Conservation (phyloP, 768 basidiomycete species). For the Trametes coccinea region DNA sequence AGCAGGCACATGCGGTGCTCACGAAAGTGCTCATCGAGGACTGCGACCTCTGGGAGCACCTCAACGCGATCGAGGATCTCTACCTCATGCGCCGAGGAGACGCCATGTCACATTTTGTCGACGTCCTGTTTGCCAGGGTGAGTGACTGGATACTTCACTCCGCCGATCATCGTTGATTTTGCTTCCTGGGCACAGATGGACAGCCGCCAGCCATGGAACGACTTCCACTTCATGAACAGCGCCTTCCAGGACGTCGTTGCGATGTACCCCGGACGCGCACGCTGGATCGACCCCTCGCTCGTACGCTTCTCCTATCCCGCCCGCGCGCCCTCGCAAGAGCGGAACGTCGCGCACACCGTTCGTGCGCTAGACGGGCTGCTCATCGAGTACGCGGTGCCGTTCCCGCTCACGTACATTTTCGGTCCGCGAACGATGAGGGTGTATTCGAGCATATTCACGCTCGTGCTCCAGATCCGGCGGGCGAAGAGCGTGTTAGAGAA, state of each 20-base stretch:
- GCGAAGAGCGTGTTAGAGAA: conserved; percentile 72
- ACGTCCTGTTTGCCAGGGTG: conserved; percentile 75
- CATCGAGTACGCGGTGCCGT: conserved; percentile 81
- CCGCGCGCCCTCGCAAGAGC: conserved; percentile 47
- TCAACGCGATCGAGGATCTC: conserved; percentile 64
- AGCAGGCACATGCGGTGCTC: conserved; percentile 50
- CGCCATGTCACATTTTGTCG: conserved; percentile 70
- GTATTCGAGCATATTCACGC: conserved; percentile 69
- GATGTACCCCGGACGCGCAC: conserved; percentile 39
- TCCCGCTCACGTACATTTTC: conserved; percentile 80
- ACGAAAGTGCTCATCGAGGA: conserved; percentile 63
- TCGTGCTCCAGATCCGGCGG: conserved; percentile 71
- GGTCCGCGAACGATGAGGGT: conserved; percentile 52
- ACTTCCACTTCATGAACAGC: conserved; percentile 83
- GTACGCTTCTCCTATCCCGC: conserved; percentile 64
- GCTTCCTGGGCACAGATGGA: conserved; percentile 58
- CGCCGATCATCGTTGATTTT: neutral
- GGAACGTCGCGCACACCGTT: conserved; percentile 53
- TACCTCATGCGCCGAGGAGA: conserved; percentile 82
- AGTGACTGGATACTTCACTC: conserved; percentile 2
- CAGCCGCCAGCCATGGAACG: conserved; percentile 64
- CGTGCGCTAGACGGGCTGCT: conserved; percentile 64
- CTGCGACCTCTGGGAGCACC: conserved; percentile 63
- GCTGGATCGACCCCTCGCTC: conserved; percentile 67
- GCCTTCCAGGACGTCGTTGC: conserved; percentile 70